phyloP scores from a whole-genome alignment of 2,329 filamentous ascomycete species.

The Beauveria varroae region DNA sequence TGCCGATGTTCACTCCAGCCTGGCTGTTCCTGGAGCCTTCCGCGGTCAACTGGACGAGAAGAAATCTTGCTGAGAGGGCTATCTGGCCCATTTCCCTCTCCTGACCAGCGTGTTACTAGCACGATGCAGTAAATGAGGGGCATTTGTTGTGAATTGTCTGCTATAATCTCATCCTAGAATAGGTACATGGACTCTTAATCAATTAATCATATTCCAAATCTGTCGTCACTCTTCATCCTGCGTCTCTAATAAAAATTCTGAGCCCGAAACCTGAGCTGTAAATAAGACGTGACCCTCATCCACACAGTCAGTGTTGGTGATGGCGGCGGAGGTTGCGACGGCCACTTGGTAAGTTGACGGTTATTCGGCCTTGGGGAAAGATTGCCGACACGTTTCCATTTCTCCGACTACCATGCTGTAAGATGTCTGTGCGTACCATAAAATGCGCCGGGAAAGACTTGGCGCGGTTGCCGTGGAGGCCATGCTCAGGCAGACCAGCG shows the following conservation, averaged over 20 bases:
- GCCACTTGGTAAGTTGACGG: background rate
- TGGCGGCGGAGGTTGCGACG: background rate
- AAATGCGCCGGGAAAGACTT: background rate
- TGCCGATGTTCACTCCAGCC: slow-evolving; percentile 43
- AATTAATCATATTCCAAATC: too few species aligned
- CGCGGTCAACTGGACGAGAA: slow-evolving; percentile 37
- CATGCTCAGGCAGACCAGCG: background rate
- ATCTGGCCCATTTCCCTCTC: background rate
- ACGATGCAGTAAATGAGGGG: too few species aligned
- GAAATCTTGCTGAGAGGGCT: background rate
- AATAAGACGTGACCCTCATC: too few species aligned
- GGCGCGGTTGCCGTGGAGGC: slow-evolving; percentile 15
- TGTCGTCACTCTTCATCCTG: too few species aligned
- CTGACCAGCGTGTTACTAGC: too few species aligned
- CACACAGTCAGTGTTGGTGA: background rate
- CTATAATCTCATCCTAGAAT: too few species aligned
- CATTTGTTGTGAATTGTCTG: too few species aligned
- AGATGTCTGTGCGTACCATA: slow-evolving; percentile 14
- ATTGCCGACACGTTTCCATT: background rate
- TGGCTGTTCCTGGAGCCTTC: slow-evolving; percentile 42
- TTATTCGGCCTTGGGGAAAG: background rate
- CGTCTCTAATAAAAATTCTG: too few species aligned
- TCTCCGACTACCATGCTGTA: slow-evolving; percentile 23
- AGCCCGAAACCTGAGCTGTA: too few species aligned
- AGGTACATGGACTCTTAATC: too few species aligned